phyloP scores from a whole-genome alignment of 768 basidiomycete species.

The Suillus occidentalis region DNA sequence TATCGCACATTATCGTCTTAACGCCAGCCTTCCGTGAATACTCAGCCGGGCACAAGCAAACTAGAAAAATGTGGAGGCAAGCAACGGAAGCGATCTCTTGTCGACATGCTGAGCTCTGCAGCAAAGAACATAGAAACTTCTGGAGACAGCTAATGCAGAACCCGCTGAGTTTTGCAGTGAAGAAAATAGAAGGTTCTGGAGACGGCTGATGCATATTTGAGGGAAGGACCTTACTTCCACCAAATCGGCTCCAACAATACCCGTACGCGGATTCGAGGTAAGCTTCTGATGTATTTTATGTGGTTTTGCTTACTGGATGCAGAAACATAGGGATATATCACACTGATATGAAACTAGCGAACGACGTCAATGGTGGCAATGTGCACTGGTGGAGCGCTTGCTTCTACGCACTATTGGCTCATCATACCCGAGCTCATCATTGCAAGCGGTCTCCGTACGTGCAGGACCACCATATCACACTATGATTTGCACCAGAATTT shows the following conservation, averaged over 20 bases:
- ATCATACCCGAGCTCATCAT: background rate
- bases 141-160: background rate
- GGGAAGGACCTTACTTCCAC: background rate
- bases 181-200: background rate
- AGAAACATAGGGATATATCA: background rate
- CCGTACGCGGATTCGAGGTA: background rate
- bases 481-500: background rate
- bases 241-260: background rate
- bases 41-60: background rate
- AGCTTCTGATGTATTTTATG: background rate
- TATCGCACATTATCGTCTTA: background rate
- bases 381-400: background rate
- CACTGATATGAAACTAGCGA: background rate
- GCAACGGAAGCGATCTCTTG: background rate
- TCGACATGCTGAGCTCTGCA: background rate
- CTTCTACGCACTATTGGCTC: background rate
- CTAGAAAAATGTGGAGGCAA: too few relatives aligned
- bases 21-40: background rate
- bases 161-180: background rate
- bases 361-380: background rate
- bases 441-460: background rate
- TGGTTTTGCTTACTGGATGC: background rate
- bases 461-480: background rate
- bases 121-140: background rate
- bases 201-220: background rate